Conservation (phyloP, 805 yeast species). For the Candida andamanensis region DNA sequence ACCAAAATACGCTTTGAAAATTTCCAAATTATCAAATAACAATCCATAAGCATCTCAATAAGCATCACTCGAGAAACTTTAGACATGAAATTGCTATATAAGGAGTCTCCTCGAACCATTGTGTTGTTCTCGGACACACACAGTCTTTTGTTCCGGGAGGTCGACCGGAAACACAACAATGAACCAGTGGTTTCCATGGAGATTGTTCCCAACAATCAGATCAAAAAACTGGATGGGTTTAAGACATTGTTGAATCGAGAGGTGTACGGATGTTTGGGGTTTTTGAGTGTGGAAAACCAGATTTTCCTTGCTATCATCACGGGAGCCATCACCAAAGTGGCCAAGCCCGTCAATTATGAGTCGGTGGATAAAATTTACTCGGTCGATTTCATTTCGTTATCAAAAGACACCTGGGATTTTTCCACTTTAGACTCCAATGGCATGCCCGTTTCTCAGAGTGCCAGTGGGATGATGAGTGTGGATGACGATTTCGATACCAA, state of each 20-base stretch:
- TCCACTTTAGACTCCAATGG: constrained; percentile 66
- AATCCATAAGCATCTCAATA: no score
- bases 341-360: constrained; percentile 76
- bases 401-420: constrained; percentile 74
- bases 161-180: constrained; percentile 12
- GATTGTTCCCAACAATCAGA: constrained; percentile 30
- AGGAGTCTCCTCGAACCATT: constrained; percentile 27
- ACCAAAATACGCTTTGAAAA: no score
- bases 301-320: constrained; percentile 77
- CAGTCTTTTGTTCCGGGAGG: constrained; percentile 22
- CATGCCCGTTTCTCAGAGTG: constrained; percentile 41
- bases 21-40: no score
- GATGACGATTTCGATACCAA: constrained; percentile 18
- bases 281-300: constrained; percentile 63
- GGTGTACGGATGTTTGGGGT: constrained; percentile 69
- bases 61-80: no score
- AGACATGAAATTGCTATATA: constrained; percentile 26
- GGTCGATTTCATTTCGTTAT: constrained; percentile 84
- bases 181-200: constrained; percentile 39
- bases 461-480: constrained; percentile 10
- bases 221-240: constrained; percentile 36
- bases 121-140: constrained; percentile 27
- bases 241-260: constrained; percentile 34
- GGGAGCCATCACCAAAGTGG: constrained; percentile 63
- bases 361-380: constrained; percentile 71